Percentiles rank a stretch among this genome's conserved stretches.
phyloP scores from a whole-genome alignment of 2,329 filamentous ascomycete genomes.

The Geosmithia putterillii region DNA sequence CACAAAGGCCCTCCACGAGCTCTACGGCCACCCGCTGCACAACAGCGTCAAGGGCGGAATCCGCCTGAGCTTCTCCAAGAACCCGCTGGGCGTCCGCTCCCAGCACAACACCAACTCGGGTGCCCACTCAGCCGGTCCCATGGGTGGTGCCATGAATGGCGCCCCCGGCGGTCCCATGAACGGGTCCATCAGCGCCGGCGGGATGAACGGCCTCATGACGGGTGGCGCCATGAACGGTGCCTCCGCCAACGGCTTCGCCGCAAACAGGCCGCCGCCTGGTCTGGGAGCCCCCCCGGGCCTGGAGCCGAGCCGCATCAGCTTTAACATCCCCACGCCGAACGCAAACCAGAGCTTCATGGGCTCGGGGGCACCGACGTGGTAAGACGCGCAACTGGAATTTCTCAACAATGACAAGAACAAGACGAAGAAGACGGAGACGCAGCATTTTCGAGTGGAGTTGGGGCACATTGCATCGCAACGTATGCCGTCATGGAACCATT shows the following conservation, averaged over 20 bases:
- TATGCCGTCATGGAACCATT: neutral
- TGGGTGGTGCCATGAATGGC: slow-evolving; percentile 40
- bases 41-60: slow-evolving; percentile 94
- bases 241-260: slow-evolving; percentile 47
- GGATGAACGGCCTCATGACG: slow-evolving; percentile 9
- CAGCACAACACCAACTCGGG: slow-evolving; percentile 41
- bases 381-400: neutral
- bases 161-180: slow-evolving; percentile 24
- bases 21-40: slow-evolving; percentile 77
- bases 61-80: slow-evolving; percentile 92
- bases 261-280: slow-evolving; percentile 71
- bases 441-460: slow-evolving; percentile 2
- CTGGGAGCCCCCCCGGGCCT: slow-evolving; percentile 65
- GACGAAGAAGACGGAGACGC: neutral
- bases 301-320: slow-evolving; percentile 14
- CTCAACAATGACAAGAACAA: neutral
- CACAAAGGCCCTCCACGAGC: slow-evolving; percentile 77
- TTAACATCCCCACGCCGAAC: slow-evolving; percentile 1
- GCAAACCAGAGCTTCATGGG: slow-evolving; percentile 2
- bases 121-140: slow-evolving; percentile 8
- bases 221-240: neutral
- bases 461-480: neutral
- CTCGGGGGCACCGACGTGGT: neutral
- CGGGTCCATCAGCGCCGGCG: slow-evolving; percentile 8
- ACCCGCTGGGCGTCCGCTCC: slow-evolving; percentile 83